Percentiles rank a stretch among this genome's conserved stretches.
phyloP scores from a whole-genome alignment of 345 rosid genomes.

The Noccaea bulbosa region DNA sequence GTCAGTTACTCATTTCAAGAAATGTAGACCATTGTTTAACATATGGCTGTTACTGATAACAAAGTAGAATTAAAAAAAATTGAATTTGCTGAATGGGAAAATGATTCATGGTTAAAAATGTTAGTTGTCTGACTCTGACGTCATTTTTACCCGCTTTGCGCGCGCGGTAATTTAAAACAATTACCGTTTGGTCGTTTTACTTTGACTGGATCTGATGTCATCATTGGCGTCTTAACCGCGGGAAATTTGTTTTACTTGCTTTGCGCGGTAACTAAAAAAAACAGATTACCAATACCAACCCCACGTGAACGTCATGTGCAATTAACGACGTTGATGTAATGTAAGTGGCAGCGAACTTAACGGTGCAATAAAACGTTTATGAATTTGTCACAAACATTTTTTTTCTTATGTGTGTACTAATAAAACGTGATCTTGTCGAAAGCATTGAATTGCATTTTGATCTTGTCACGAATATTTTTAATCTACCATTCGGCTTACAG shows the following conservation, averaged over 20 bases:
- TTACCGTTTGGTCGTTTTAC: too few relatives aligned
- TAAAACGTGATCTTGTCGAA: constrained; percentile 17
- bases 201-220: constrained; percentile 18
- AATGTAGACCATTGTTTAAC: background rate
- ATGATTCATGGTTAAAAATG: background rate
- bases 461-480: background rate
- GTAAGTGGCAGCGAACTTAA: constrained; percentile 29
- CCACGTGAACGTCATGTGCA: constrained; percentile 35
- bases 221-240: constrained; percentile 4
- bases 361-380: constrained; percentile 32
- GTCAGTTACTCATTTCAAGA: constrained; percentile 3
- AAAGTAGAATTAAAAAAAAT: background rate
- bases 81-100: background rate
- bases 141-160: too few relatives aligned
- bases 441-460: background rate
- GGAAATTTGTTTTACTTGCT: background rate
- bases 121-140: too few relatives aligned
- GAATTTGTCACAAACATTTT: background rate
- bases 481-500: background rate
- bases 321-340: constrained; percentile 26
- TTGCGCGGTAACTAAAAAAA: constrained; percentile 12
- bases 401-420: background rate
- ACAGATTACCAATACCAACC: constrained; percentile 20
- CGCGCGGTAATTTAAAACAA: too few relatives aligned
- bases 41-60: background rate